Conservation (phyloP, 768 basidiomycete genomes). For the Peribolospora baueri region DNA sequence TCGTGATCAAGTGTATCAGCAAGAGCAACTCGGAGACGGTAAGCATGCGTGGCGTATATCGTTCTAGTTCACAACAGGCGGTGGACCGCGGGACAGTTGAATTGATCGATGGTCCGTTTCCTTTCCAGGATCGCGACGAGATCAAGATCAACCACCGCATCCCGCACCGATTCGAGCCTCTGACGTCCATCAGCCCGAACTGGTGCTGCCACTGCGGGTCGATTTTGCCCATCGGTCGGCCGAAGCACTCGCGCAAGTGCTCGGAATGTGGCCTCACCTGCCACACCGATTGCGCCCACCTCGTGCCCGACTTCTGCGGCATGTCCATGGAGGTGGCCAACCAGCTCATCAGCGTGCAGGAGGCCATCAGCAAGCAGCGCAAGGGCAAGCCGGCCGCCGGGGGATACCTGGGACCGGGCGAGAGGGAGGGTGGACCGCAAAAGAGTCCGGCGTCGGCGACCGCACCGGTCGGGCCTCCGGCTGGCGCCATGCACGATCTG, state of each 20-base stretch:
- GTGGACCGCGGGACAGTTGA: no score
- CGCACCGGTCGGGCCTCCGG: no score
- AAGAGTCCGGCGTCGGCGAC: no score
- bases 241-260: constrained; percentile 81
- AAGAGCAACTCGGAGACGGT: constrained; percentile 76
- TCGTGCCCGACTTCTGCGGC: constrained; percentile 97
- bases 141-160: constrained; percentile 99
- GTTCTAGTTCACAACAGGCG: no score
- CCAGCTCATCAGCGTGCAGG: constrained; percentile 67
- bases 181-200: constrained; percentile 89
- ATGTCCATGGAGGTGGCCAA: constrained; percentile 99
- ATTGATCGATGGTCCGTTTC: not conserved
- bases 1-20: constrained; percentile 96
- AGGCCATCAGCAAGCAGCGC: constrained; percentile 27
- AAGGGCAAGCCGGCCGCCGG: not conserved
- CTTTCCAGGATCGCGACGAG: constrained; percentile 62
- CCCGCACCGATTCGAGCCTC: constrained; percentile 87
- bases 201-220: constrained; percentile 97
- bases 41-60: constrained; percentile 14
- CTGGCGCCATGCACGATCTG: not conserved
- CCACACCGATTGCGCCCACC: constrained; percentile 63
- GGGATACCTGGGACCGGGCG: no score
- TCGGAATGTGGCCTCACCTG: constrained; percentile 90
- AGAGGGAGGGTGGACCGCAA: no score
- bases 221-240: constrained; percentile 81